Percentiles rank a stretch among this genome's conserved stretches.
phyloP scores from a whole-genome alignment of 1,139 yeast species.

The Saccharomycopsis crataegensis region DNA sequence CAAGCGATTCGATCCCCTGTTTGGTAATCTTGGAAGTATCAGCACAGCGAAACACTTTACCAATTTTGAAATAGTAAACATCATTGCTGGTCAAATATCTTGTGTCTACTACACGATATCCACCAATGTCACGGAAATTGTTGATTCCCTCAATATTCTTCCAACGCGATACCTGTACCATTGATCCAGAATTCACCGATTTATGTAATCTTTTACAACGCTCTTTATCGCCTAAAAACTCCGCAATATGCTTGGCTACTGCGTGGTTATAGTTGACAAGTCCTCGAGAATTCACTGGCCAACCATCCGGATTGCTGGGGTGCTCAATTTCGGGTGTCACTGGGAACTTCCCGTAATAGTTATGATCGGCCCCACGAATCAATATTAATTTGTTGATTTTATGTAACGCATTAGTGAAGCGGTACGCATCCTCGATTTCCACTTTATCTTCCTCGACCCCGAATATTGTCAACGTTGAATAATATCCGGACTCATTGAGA shows the following conservation, averaged over 20 bases:
- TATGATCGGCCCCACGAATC: constrained; percentile 71
- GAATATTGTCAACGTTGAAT: constrained; percentile 57
- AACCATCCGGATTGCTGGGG: constrained; percentile 30
- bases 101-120: constrained; percentile 38
- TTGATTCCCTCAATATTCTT: constrained; percentile 56
- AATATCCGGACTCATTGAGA: constrained; percentile 28
- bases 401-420: constrained; percentile 49
- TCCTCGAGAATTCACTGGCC: constrained; percentile 39
- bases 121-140: constrained; percentile 79
- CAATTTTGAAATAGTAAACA: constrained; percentile 42
- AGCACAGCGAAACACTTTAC: constrained; percentile 58
- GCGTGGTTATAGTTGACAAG: constrained; percentile 50
- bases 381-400: constrained; percentile 53
- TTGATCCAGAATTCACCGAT: not conserved
- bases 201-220: not conserved
- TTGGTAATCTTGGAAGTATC: constrained; percentile 43
- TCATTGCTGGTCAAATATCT: not conserved
- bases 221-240: not conserved
- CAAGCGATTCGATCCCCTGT: constrained; percentile 22
- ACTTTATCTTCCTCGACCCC: constrained; percentile 63
- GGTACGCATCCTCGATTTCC: constrained; percentile 55
- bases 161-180: constrained; percentile 43
- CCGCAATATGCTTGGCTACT: constrained; percentile 42
- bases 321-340: constrained; percentile 29
- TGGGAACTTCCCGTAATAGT: constrained; percentile 48